A percentile compares a stretch with the other conserved stretches of the same genome.
These are phyloP conservation scores for Dentipellis fragilis DNA, from an alignment of 768 basidiomycete species.

Conservation along the genomic window DNA sequence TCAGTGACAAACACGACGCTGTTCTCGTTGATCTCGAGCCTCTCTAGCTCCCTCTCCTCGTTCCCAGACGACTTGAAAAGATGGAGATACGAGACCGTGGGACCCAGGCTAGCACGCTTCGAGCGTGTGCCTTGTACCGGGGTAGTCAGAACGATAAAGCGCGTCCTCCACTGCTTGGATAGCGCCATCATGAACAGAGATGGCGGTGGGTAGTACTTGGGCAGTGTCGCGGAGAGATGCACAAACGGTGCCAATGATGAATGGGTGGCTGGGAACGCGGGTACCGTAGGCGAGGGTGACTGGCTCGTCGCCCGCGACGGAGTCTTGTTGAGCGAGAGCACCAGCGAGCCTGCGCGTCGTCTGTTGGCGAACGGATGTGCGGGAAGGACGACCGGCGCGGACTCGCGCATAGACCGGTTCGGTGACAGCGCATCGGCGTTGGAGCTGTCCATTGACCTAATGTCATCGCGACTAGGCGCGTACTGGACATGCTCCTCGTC, in stretches of 20 bases:
- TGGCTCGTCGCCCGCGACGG: conserved; percentile 1
- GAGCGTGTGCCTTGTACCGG: conserved; percentile 12
- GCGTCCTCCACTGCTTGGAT: conserved; percentile 61
- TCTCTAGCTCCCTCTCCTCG: conserved; percentile 63
- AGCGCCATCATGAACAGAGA: conserved; percentile 63
- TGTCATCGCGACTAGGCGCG: not conserved
- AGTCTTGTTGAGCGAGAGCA: not conserved
- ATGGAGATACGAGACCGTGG: conserved; percentile 50
- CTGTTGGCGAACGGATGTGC: not conserved
- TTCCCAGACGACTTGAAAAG: conserved; percentile 54
- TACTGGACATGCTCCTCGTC: conserved; percentile 10
- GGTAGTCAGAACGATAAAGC: conserved; percentile 45
- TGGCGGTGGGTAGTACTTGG: conserved; percentile 59
- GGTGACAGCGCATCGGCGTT: not conserved
- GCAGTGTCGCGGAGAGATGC: conserved; percentile 42
- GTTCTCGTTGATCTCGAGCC: conserved; percentile 67
- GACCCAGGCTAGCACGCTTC: conserved; percentile 24
- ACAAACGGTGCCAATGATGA: conserved; percentile 41
- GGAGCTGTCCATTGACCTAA: not conserved
- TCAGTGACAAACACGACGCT: conserved; percentile 71
- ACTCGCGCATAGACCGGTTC: not conserved
- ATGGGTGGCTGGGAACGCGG: conserved; percentile 54
- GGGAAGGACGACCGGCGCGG: not conserved
- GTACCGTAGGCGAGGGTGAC: conserved; percentile 23
- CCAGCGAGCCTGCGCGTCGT: conserved; percentile 2